Evolutionary conservation across 177 flowering plant genomes (phyloP).

Genomic region (Tripterygium wilfordii): DNA sequence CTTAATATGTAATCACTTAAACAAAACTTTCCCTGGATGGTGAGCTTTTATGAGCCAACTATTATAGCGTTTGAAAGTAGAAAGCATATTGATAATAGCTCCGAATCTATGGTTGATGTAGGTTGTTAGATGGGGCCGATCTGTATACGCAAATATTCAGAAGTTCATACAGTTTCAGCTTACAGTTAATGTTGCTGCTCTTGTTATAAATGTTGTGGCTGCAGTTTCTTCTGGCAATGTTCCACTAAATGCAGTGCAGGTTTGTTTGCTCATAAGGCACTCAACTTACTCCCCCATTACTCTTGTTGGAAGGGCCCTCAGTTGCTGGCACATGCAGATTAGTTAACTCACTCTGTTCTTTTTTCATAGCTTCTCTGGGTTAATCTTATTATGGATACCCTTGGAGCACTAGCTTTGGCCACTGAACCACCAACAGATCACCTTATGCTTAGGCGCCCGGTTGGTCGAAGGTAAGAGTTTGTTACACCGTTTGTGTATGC

Average conservation of each 20-base stretch:
- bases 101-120: conserved; percentile 24
- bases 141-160: conserved; percentile 96
- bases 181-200: conserved; percentile 97
- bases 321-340: too few relatives aligned
- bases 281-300: too few relatives aligned
- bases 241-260: conserved; percentile 89
- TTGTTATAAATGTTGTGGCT: conserved; percentile 81
- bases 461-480: conserved; percentile 65
- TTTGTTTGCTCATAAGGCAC: too few relatives aligned
- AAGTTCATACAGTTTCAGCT: conserved; percentile 96
- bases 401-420: conserved; percentile 96
- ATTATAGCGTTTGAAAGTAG: too few relatives aligned
- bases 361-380: conserved; percentile 87
- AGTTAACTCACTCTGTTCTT: background rate
- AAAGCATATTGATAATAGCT: too few relatives aligned
- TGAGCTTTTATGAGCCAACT: too few relatives aligned
- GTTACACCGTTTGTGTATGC: too few relatives aligned
- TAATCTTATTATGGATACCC: conserved; percentile 94
- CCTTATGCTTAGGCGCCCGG: conserved; percentile 78
- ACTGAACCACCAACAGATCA: conserved; percentile 96
- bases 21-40: too few relatives aligned
- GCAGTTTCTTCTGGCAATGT: conserved; percentile 85
- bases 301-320: too few relatives aligned
- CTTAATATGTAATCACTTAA: too few relatives aligned
- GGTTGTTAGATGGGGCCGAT: conserved; percentile 98